Evolutionary conservation across 164 flowering plant species (phyloP).

Genomic region (Malania oleifera): DNA sequence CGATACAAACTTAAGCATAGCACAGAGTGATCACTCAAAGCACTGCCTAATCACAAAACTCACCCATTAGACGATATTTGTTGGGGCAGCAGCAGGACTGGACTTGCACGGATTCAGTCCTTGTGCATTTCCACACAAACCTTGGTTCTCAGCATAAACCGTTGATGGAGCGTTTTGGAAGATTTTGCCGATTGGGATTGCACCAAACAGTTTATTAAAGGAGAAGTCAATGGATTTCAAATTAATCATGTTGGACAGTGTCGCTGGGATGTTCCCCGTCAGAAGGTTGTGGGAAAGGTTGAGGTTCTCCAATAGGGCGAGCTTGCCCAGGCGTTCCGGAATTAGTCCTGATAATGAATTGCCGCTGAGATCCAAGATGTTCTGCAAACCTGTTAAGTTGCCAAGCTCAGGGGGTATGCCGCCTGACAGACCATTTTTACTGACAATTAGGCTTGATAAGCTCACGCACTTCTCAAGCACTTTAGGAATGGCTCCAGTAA

Average conservation of each 20-base stretch:
- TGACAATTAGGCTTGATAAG: slow-evolving; percentile 26
- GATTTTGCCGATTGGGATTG: slow-evolving; percentile 25
- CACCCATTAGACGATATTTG: too few species aligned
- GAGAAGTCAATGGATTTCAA: slow-evolving; percentile 39
- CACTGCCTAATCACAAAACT: too few species aligned
- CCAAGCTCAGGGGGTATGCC: slow-evolving; percentile 41
- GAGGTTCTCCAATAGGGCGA: slow-evolving; percentile 30
- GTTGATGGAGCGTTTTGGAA: slow-evolving; percentile 13
- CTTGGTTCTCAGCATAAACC: slow-evolving; percentile 19
- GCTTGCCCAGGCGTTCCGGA: slow-evolving; percentile 33
- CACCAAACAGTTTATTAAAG: slow-evolving; percentile 42
- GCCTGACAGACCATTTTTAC: slow-evolving; percentile 44
- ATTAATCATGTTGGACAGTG: slow-evolving; percentile 24
- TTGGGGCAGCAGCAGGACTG: background rate
- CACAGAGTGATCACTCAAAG: too few species aligned
- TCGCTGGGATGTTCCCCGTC: slow-evolving; percentile 41
- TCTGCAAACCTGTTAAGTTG: slow-evolving; percentile 29
- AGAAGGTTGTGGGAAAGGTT: slow-evolving; percentile 51
- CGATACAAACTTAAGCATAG: too few species aligned
- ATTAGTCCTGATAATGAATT: slow-evolving; percentile 49
- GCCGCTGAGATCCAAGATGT: slow-evolving; percentile 44
- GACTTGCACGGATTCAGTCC: slow-evolving; percentile 28
- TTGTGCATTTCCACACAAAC: slow-evolving; percentile 37
- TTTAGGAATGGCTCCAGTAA: slow-evolving; percentile 24
- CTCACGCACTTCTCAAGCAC: slow-evolving; percentile 23